Conservation (phyloP, 768 basidiomycete genomes). For the Thelephora ganbajun region DNA sequence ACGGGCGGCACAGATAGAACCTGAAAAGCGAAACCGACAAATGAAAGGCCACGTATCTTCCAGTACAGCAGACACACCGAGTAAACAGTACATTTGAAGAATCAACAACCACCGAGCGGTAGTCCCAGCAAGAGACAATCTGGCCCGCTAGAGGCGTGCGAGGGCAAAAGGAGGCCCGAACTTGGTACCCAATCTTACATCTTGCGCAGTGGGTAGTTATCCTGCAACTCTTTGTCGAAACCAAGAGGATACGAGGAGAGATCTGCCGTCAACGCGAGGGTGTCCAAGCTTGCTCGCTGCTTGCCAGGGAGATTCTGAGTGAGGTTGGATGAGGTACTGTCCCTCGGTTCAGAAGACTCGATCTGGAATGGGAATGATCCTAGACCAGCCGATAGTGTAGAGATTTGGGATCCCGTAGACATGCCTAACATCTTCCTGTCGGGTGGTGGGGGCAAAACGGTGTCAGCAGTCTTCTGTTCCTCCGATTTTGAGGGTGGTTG, state of each 20-base stretch:
- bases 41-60: not conserved
- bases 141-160: not conserved
- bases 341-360: slow-evolving; percentile 32
- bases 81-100: not conserved
- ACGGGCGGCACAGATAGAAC: too few relatives aligned
- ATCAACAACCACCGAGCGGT: not conserved
- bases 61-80: not conserved
- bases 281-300: slow-evolving; percentile 74
- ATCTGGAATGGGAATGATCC: slow-evolving; percentile 83
- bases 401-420: slow-evolving; percentile 65
- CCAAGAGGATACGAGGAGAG: slow-evolving; percentile 73
- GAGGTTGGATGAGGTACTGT: slow-evolving; percentile 16
- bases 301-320: slow-evolving; percentile 23
- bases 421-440: slow-evolving; percentile 50
- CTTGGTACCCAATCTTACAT: not conserved
- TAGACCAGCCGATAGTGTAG: slow-evolving; percentile 67
- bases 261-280: slow-evolving; percentile 70
- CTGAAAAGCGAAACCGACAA: not conserved
- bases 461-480: not conserved
- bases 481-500: slow-evolving; percentile 28
- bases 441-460: slow-evolving; percentile 29
- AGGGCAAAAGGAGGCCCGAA: slow-evolving; percentile 4
- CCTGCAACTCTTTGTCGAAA: slow-evolving; percentile 32
- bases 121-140: not conserved
- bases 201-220: slow-evolving; percentile 1